phyloP scores from a whole-genome alignment of 2,329 filamentous ascomycete species.

The Graphilbum ipis-grandicollis region DNA sequence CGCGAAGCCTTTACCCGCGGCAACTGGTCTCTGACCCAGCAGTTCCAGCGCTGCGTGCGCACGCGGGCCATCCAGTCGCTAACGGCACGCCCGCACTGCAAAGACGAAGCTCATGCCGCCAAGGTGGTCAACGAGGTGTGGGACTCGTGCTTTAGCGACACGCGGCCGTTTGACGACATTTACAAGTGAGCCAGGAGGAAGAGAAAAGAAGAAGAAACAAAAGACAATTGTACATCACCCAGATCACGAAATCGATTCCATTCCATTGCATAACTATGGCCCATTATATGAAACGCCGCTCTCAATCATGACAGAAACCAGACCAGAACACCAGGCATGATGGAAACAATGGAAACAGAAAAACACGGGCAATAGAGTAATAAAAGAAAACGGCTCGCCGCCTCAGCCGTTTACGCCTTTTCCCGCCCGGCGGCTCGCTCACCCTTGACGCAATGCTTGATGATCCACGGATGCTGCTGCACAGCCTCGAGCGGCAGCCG shows the following conservation, averaged over 20 bases:
- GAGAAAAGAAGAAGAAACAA: too few species aligned
- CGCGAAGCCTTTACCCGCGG: slow-evolving; percentile 71
- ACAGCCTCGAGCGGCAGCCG: slow-evolving; percentile 80
- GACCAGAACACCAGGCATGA: not conserved
- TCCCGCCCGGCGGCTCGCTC: slow-evolving; percentile 34
- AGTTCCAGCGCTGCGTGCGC: slow-evolving; percentile 86
- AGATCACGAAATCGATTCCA: not conserved
- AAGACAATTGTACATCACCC: too few species aligned
- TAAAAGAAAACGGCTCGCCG: too few species aligned
- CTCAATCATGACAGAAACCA: not conserved
- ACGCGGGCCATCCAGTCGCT: slow-evolving; percentile 66
- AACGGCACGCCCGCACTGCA: slow-evolving; percentile 59
- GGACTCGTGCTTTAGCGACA: slow-evolving; percentile 92
- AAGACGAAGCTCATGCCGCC: slow-evolving; percentile 70
- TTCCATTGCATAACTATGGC: too few species aligned
- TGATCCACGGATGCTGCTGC: slow-evolving; percentile 82
- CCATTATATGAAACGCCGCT: not conserved
- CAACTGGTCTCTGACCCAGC: slow-evolving; percentile 78
- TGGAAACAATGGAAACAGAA: not conserved
- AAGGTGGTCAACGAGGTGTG: slow-evolving; percentile 95
- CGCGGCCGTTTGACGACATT: slow-evolving; percentile 89
- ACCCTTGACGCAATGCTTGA: slow-evolving; percentile 77
- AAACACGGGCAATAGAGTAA: slow-evolving; percentile 1
- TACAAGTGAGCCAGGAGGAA: slow-evolving; percentile 44
- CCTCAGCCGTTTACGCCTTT: slow-evolving; percentile 15